Evolutionary conservation across 2,329 filamentous ascomycete genomes (phyloP).

Genomic region (Massarina eburnea): DNA sequence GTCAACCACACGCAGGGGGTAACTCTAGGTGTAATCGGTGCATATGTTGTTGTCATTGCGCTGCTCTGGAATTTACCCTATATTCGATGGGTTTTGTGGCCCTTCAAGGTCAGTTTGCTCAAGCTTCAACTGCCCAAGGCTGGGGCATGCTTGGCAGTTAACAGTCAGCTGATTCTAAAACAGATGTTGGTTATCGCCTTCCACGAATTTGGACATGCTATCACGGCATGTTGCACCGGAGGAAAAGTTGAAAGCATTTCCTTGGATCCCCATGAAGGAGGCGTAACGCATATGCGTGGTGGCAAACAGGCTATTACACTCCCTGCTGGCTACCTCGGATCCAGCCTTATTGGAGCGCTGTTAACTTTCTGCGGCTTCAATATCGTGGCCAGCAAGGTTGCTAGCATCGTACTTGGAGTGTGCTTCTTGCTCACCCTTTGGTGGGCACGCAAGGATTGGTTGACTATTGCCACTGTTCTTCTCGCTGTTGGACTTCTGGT

Average conservation of each 20-base stretch:
- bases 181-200: constrained; percentile 83
- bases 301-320: constrained; percentile 71
- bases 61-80: constrained; percentile 80
- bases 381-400: constrained; percentile 79
- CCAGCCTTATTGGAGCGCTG: constrained; percentile 73
- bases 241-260: constrained; percentile 74
- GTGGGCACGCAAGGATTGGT: constrained; percentile 79
- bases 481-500: constrained; percentile 70
- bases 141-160: constrained; percentile 2
- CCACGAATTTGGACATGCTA: constrained; percentile 76
- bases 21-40: constrained; percentile 70
- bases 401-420: constrained; percentile 69
- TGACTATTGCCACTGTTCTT: constrained; percentile 71
- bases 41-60: constrained; percentile 72
- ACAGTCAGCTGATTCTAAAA: constrained; percentile 4
- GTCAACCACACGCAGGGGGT: constrained; percentile 70
- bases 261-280: constrained; percentile 74
- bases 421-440: constrained; percentile 79
- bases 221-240: constrained; percentile 71
- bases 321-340: constrained; percentile 77
- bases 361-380: constrained; percentile 80
- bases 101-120: constrained; percentile 65
- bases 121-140: not conserved
- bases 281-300: constrained; percentile 75
- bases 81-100: constrained; percentile 73